Percentiles rank a stretch among this genome's conserved stretches.
Evolutionary conservation across 257 asterid genomes (phyloP).

Genomic region (Gentiana dahurica): DNA sequence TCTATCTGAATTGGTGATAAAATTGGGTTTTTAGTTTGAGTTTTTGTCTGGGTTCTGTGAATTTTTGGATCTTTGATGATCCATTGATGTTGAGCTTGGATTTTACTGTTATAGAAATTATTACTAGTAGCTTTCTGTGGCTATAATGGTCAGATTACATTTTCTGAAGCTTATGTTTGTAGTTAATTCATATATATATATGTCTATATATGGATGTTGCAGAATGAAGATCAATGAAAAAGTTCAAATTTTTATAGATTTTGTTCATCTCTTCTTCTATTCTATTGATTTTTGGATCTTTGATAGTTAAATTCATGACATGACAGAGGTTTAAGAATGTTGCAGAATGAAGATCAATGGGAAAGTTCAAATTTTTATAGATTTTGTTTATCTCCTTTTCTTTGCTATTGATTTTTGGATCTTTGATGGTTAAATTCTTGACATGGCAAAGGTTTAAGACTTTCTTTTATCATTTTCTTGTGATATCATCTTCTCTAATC

Average conservation of each 20-base stretch:
- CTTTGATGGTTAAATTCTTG: background rate
- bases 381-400: background rate
- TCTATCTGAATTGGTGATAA: slow-evolving; percentile 27
- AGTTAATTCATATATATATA: background rate
- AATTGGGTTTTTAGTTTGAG: slow-evolving; percentile 23
- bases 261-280: background rate
- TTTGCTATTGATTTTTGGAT: background rate
- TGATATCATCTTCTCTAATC: no score
- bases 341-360: slow-evolving; percentile 7
- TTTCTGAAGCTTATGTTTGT: background rate
- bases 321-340: background rate
- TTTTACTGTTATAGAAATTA: background rate
- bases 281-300: slow-evolving; percentile 2
- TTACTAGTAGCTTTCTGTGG: background rate
- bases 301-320: background rate
- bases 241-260: background rate
- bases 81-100: slow-evolving; percentile 7
- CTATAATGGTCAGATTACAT: background rate
- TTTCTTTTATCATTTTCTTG: no score
- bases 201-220: background rate
- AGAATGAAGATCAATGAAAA: slow-evolving; percentile 9
- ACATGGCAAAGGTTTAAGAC: no score
- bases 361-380: slow-evolving; percentile 2
- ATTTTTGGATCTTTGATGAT: slow-evolving; percentile 24
- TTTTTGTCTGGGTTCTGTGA: slow-evolving; percentile 8